phyloP scores from a whole-genome alignment of 129 eudicot genomes.

The Lactuca saligna region DNA sequence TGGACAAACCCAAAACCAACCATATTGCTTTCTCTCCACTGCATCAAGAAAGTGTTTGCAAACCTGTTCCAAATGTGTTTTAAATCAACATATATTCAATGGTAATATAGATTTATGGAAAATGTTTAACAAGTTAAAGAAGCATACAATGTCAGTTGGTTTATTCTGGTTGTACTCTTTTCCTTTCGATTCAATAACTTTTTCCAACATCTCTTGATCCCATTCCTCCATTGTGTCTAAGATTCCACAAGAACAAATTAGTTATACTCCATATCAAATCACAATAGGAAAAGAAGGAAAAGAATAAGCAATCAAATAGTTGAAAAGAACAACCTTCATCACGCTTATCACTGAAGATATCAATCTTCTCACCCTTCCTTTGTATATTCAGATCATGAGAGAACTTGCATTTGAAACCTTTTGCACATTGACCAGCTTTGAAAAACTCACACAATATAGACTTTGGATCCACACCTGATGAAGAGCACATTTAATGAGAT shows the following conservation, averaged over 20 bases:
- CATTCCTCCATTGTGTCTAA: conserved; percentile 82
- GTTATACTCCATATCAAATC: conserved; percentile 4
- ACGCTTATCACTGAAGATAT: conserved; percentile 80
- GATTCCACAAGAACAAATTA: conserved; percentile 17
- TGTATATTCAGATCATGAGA: conserved; percentile 85
- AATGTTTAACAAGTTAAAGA: conserved; percentile 13
- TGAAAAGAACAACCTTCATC: conserved; percentile 40
- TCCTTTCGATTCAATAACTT: conserved; percentile 83
- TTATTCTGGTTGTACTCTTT: conserved; percentile 81
- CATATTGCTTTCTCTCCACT: conserved; percentile 91
- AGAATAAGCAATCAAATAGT: not conserved
- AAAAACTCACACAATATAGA: conserved; percentile 79
- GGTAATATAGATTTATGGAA: not conserved
- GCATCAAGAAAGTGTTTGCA: conserved; percentile 87
- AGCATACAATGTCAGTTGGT: conserved; percentile 79
- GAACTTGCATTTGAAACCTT: conserved; percentile 91
- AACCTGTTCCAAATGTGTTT: conserved; percentile 39
- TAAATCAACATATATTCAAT: conserved; percentile 1
- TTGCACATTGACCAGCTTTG: conserved; percentile 89
- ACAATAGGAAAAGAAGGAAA: not conserved
- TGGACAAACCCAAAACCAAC: conserved; percentile 97
- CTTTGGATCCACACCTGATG: conserved; percentile 88
- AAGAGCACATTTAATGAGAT: conserved; percentile 9
- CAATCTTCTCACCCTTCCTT: conserved; percentile 95
- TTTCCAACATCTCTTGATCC: conserved; percentile 79